Percentiles rank a stretch among this genome's conserved stretches.
Conservation (phyloP, 192 early-diverging fungal species). For the Coemansia sp. region DNA sequence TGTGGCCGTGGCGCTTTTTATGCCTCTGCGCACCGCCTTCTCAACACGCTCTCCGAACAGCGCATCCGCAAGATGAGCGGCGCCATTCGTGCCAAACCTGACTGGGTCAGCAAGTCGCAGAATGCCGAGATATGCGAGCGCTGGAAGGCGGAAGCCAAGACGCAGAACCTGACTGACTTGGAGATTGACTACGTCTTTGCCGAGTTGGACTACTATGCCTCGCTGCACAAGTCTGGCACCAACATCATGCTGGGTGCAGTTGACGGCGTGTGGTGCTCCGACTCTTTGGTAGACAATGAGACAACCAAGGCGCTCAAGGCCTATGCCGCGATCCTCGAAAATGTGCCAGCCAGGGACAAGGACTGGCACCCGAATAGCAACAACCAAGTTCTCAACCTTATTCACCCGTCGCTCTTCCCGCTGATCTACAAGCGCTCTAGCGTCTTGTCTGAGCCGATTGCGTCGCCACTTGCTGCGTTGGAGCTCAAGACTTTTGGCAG, state of each 20-base stretch:
- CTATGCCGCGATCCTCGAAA: slow-evolving; percentile 38
- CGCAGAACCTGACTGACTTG: slow-evolving; percentile 14
- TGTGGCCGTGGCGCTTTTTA: slow-evolving; percentile 10
- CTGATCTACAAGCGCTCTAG: slow-evolving; percentile 1
- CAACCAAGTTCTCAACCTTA: slow-evolving; percentile 57
- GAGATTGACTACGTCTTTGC: slow-evolving; percentile 50
- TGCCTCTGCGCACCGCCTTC: neutral
- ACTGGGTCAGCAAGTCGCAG: slow-evolving; percentile 45
- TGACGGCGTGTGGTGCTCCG: slow-evolving; percentile 41
- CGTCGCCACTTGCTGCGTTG: slow-evolving; percentile 26
- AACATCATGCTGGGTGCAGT: slow-evolving; percentile 25
- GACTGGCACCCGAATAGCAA: slow-evolving; percentile 56
- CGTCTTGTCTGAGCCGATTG: slow-evolving; percentile 23
- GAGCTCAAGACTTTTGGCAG: slow-evolving; percentile 31
- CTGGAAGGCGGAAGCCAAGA: slow-evolving; percentile 13
- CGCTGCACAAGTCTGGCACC: slow-evolving; percentile 27
- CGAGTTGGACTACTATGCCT: slow-evolving; percentile 45
- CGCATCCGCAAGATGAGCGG: slow-evolving; percentile 34
- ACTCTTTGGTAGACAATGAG: slow-evolving; percentile 26
- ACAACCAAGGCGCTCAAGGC: slow-evolving; percentile 24
- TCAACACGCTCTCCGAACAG: slow-evolving; percentile 28
- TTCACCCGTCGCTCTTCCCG: slow-evolving; percentile 56
- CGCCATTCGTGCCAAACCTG: slow-evolving; percentile 53
- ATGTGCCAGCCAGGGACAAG: slow-evolving; percentile 26
- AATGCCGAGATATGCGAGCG: slow-evolving; percentile 28